These are phyloP conservation scores for Skeletonema menzelii DNA, from an alignment of 108 stramenopile genomes.

Conservation along the genomic window DNA sequence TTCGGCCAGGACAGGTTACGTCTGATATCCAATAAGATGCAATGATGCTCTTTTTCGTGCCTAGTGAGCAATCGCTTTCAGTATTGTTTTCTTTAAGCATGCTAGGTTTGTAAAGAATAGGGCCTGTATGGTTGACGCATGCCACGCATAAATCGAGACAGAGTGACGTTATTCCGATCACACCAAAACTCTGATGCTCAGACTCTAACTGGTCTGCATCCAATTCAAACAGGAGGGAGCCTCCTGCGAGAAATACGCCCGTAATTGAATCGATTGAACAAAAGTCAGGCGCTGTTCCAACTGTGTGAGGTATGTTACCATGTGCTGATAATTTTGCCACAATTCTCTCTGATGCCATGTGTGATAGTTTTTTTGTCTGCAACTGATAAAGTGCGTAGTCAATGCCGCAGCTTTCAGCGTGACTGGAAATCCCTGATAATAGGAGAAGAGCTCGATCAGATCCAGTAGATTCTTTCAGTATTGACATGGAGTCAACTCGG, in stretches of 20 bases:
- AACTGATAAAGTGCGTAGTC: constrained; percentile 38
- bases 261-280: constrained; percentile 4
- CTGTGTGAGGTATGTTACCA: constrained; percentile 16
- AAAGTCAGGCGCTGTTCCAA: neutral
- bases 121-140: constrained; percentile 9
- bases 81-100: neutral
- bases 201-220: neutral
- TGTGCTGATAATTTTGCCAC: constrained; percentile 13
- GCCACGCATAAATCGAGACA: constrained; percentile 23
- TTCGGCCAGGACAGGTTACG: constrained; percentile 14
- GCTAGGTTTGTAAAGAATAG: constrained; percentile 10
- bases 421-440: constrained; percentile 10
- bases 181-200: constrained; percentile 1
- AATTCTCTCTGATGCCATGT: constrained; percentile 11
- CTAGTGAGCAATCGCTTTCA: neutral
- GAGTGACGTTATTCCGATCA: constrained; percentile 33
- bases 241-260: constrained; percentile 45
- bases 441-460: constrained; percentile 34
- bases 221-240: constrained; percentile 32
- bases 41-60: constrained; percentile 11
- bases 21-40: constrained; percentile 28
- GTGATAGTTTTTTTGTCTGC: constrained; percentile 4
- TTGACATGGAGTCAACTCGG: constrained; percentile 27
- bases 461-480: constrained; percentile 24
- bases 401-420: constrained; percentile 4